These are phyloP conservation scores for Periconia sp. DNA, from an alignment of 2,329 filamentous ascomycete species.

Conservation along the genomic window DNA sequence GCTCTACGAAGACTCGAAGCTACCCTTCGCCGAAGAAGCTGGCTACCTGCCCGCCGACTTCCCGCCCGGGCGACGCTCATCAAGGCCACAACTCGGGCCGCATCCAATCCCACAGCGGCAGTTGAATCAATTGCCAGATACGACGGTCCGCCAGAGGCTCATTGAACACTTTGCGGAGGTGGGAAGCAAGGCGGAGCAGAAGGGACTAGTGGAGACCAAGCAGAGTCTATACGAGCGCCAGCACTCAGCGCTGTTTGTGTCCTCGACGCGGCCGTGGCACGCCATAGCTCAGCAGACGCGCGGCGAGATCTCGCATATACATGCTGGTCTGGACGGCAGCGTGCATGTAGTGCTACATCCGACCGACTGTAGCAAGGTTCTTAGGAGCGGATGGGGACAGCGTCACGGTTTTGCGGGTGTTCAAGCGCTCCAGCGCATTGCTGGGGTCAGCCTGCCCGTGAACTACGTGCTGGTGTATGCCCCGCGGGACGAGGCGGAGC, in stretches of 20 bases:
- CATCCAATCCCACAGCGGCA: slow-evolving; percentile 27
- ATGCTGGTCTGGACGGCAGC: slow-evolving; percentile 24
- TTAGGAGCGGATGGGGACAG: slow-evolving; percentile 25
- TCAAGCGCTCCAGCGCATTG: slow-evolving; percentile 8
- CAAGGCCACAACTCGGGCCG: slow-evolving; percentile 19
- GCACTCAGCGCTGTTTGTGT: slow-evolving; percentile 24
- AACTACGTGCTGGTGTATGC: slow-evolving; percentile 28
- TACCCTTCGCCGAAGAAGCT: slow-evolving; percentile 17
- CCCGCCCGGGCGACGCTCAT: slow-evolving; percentile 16
- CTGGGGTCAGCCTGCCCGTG: slow-evolving; percentile 19
- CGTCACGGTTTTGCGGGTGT: slow-evolving; percentile 18
- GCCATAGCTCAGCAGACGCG: slow-evolving; percentile 19
- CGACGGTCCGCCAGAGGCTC: slow-evolving; percentile 16
- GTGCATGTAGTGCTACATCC: slow-evolving; percentile 25
- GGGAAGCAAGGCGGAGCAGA: slow-evolving; percentile 13
- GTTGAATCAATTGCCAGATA: slow-evolving; percentile 22
- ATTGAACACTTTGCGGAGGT: slow-evolving; percentile 15
- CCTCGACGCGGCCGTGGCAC: slow-evolving; percentile 15
- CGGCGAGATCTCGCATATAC: slow-evolving; percentile 25
- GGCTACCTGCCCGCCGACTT: slow-evolving; percentile 19
- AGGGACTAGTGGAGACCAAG: slow-evolving; percentile 19
- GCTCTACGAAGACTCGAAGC: slow-evolving; percentile 28
- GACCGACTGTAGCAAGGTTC: slow-evolving; percentile 18
- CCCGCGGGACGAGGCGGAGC: slow-evolving; percentile 26
- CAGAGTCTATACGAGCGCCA: slow-evolving; percentile 21